Base-by-base conservation (phyloP, 768 basidiomycete species). In the Xerocomus brunneocitrinus region DNA sequence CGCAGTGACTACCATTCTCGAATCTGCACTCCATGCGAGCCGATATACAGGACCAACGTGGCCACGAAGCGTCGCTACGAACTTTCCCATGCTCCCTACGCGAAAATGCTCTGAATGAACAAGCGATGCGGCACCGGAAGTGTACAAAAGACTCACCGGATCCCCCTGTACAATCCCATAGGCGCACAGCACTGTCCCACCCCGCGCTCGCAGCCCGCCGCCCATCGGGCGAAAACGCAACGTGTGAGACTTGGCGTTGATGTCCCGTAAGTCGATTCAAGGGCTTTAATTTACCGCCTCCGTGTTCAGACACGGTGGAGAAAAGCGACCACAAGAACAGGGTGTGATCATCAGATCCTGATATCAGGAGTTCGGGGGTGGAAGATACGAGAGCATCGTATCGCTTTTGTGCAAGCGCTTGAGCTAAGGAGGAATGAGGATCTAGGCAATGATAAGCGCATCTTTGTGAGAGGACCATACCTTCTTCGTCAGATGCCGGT, bases 311-410 rank as follows among this genome's bases (percentile, higher is more conserved):
- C 10, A 9, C 19, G 28, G 76, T 74, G 19, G 83, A 76, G 76
- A 92, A 89, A 39, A 85, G 75, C 31, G 91, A 88, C 95, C 94
- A 98, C 12, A 99, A 80, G 80, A 95, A 98, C 47, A 98, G 83
- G 0, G 95, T 99, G 69, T 98, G 95, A 68, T 99, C 95, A 67
- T 99, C 95, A 4, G 95, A 98, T 22, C 94, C 95, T 5, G 94
- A 92, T 67, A 98, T 95, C 58, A 95, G 75, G 4, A 91, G 76
- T 68, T 98, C 95, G 10, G 91, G 86, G 0, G 70, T 73, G 13
- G 66, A 77, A 30, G 78, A 73, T 19, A 88, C 77, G 52, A 91
- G 77, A 6, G 76, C 73, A 32, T 86, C 84, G 71, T 95, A 98
- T 36, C 94, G 85, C 49, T 75, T 79, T 50, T 85, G 73, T 5